A percentile compares a stretch with the other conserved stretches of the same genome.
These are phyloP conservation scores for Citrus reticulata DNA, from an alignment of 345 rosid species.

Conservation along the genomic window DNA sequence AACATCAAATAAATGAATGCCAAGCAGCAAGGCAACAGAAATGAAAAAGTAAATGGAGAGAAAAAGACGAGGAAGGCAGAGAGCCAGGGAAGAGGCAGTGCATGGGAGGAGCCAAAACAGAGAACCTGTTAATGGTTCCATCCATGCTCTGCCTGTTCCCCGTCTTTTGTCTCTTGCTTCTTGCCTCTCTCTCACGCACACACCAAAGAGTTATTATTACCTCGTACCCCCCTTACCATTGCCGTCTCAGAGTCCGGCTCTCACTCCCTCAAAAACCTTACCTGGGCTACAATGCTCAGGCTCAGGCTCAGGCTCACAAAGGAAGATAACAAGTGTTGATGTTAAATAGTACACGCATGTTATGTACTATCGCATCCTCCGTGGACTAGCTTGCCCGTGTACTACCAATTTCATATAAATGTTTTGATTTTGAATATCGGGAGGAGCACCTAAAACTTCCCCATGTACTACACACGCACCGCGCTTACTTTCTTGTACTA, in stretches of 20 bases:
- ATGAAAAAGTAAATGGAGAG: not conserved
- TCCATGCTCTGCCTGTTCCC: conserved; percentile 81
- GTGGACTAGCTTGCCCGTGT: conserved; percentile 17
- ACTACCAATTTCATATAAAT: conserved; percentile 12
- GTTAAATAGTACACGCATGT: conserved; percentile 21
- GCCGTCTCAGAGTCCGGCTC: not conserved
- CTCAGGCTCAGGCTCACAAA: too few species aligned
- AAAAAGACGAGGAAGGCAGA: conserved; percentile 30
- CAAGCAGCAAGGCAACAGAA: too few species aligned
- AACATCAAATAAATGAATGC: too few species aligned
- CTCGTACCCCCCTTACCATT: not conserved
- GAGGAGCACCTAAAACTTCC: too few species aligned
- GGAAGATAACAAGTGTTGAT: not conserved
- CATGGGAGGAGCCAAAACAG: conserved; percentile 68
- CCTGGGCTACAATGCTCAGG: too few species aligned
- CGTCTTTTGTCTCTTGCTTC: conserved; percentile 33
- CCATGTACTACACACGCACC: too few species aligned
- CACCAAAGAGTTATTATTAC: not conserved
- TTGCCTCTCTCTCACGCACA: conserved; percentile 20
- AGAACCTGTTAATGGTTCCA: conserved; percentile 35
- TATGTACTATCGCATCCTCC: conserved; percentile 22
- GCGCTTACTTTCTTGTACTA: not conserved
- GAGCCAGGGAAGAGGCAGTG: conserved; percentile 99
- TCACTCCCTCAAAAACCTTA: too few species aligned
- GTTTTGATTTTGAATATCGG: too few species aligned